Percentiles rank a stretch among this genome's conserved stretches.
Conservation (phyloP, 179 eudicot species). For the Silene vulgaris region DNA sequence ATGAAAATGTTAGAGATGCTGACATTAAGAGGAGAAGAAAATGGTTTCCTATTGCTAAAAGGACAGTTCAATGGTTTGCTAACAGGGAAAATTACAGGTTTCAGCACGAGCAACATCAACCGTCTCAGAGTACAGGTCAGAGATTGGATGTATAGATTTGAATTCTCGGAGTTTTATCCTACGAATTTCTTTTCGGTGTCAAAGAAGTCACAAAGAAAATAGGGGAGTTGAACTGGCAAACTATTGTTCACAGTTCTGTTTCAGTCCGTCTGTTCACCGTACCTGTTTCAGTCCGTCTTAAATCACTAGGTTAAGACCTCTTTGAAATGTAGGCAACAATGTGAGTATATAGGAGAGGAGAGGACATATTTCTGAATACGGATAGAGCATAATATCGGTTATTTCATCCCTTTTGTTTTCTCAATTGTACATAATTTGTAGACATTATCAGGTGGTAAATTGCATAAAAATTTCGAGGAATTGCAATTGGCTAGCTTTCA, state of each 20-base stretch:
- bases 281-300: neutral
- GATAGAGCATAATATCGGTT: no score
- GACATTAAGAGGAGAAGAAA: constrained; percentile 39
- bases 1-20: constrained; percentile 23
- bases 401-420: no score
- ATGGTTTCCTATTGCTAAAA: constrained; percentile 57
- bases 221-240: neutral
- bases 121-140: constrained; percentile 18
- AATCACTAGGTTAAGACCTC: neutral
- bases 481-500: no score
- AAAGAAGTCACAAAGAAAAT: neutral
- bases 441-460: no score
- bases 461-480: no score
- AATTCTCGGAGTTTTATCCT: neutral
- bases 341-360: no score
- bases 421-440: no score
- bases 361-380: no score
- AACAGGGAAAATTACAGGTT: constrained; percentile 32
- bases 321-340: no score
- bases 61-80: constrained; percentile 62
- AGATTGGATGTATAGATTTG: constrained; percentile 29
- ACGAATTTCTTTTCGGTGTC: neutral
- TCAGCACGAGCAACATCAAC: constrained; percentile 20
- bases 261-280: neutral
- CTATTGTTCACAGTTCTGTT: neutral